Evolutionary conservation across 306 rosid genomes (phyloP).

Genomic region (Sphenostylis stenocarpa): DNA sequence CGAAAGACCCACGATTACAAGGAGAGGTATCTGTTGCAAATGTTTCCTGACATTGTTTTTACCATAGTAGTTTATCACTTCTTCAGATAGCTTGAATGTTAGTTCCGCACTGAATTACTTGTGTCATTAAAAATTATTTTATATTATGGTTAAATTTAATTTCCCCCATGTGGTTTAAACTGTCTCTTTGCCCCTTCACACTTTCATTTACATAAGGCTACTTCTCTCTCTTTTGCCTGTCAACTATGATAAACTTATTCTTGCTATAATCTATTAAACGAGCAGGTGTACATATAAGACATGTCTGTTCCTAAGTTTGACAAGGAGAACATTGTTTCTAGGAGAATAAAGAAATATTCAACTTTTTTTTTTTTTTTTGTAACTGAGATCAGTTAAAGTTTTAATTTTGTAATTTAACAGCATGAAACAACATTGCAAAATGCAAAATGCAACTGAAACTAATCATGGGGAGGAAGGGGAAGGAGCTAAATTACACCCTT

Average conservation of each 20-base stretch:
- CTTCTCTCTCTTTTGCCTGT: not conserved
- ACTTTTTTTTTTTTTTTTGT: not conserved
- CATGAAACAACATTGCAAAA: not conserved
- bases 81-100: not conserved
- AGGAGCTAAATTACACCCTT: not conserved
- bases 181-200: not conserved
- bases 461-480: not conserved
- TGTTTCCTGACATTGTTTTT: conserved; percentile 3
- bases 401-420: not conserved
- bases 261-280: conserved; percentile 6
- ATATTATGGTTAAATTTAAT: not conserved
- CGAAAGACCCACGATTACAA: conserved; percentile 57
- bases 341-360: not conserved
- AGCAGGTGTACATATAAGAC: not conserved
- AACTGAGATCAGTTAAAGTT: not conserved
- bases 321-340: conserved; percentile 10
- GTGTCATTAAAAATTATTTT: not conserved
- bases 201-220: not conserved
- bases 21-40: conserved; percentile 64
- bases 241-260: not conserved
- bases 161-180: not conserved
- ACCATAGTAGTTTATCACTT: not conserved
- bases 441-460: not conserved
- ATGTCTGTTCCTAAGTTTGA: not conserved
- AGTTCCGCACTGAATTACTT: not conserved